These are phyloP conservation scores for Stagonosporopsis tanaceti DNA, from an alignment of 2,329 filamentous ascomycete species.

Conservation along the genomic window DNA sequence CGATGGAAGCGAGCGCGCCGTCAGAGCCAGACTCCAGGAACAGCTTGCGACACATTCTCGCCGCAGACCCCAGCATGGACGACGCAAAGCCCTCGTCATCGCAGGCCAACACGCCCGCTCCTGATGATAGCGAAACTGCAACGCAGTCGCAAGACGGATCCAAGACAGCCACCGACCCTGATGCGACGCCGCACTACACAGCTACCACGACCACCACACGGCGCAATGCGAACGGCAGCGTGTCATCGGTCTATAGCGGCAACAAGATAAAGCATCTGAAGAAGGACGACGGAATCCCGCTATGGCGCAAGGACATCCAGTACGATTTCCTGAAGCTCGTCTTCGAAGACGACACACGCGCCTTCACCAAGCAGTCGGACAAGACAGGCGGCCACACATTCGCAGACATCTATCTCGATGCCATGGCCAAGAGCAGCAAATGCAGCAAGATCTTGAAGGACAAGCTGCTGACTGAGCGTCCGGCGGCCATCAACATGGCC, in stretches of 20 bases:
- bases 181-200: slow-evolving; percentile 53
- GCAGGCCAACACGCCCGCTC: slow-evolving; percentile 39
- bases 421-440: slow-evolving; percentile 98
- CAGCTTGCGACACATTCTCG: slow-evolving; percentile 51
- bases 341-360: slow-evolving; percentile 76
- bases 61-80: slow-evolving; percentile 47
- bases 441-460: slow-evolving; percentile 98
- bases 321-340: slow-evolving; percentile 84
- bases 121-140: slow-evolving; percentile 44
- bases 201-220: slow-evolving; percentile 61
- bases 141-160: slow-evolving; percentile 38
- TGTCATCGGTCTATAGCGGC: slow-evolving; percentile 71
- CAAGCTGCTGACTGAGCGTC: slow-evolving; percentile 90
- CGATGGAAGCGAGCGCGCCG: slow-evolving; percentile 32
- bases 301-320: slow-evolving; percentile 89
- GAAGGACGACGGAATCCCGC: slow-evolving; percentile 85
- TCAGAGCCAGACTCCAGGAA: slow-evolving; percentile 50
- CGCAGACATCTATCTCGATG: slow-evolving; percentile 96
- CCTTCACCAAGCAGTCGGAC: slow-evolving; percentile 94
- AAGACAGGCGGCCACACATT: slow-evolving; percentile 77
- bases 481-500: slow-evolving; percentile 95
- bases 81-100: slow-evolving; percentile 41
- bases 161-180: slow-evolving; percentile 38
- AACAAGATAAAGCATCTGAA: slow-evolving; percentile 86
- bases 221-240: slow-evolving; percentile 70